Percentiles rank a stretch among this genome's conserved stretches.
These are phyloP conservation scores for Xerocomus brunneocitrinus DNA, from an alignment of 768 basidiomycete genomes.

Conservation along the genomic window DNA sequence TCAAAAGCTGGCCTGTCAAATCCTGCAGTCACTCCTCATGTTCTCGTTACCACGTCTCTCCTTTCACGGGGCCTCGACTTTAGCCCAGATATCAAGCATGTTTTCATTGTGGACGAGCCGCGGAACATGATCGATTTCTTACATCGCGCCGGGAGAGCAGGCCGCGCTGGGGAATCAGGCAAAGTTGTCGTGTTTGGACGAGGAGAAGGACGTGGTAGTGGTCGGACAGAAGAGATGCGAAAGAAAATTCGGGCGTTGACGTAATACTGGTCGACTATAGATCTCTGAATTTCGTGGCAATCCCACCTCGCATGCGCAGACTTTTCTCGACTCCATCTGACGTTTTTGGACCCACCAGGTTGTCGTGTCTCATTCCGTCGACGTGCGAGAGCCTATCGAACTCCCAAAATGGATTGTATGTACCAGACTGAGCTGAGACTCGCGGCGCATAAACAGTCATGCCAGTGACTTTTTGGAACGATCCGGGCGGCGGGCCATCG, in stretches of 20 bases:
- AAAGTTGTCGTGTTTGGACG: slow-evolving; percentile 78
- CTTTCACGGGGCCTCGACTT: slow-evolving; percentile 91
- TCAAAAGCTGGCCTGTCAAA: slow-evolving; percentile 15
- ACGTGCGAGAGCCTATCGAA: no score
- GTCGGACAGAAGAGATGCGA: slow-evolving; percentile 46
- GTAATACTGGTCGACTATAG: slow-evolving; percentile 7
- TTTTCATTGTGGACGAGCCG: slow-evolving; percentile 86
- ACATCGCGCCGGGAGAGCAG: slow-evolving; percentile 84
- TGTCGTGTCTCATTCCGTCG: no score
- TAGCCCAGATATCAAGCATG: slow-evolving; percentile 66
- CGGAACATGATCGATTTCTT: slow-evolving; percentile 89
- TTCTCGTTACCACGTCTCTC: slow-evolving; percentile 86
- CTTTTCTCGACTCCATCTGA: no score
- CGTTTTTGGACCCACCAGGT: no score
- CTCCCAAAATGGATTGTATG: no score
- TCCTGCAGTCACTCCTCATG: slow-evolving; percentile 44
- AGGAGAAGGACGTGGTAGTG: slow-evolving; percentile 58
- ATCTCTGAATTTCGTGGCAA: no score
- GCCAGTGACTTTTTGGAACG: no score
- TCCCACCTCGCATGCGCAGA: no score
- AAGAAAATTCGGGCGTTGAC: slow-evolving; percentile 41
- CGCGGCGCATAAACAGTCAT: no score
- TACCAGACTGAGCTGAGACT: no score
- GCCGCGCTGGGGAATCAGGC: slow-evolving; percentile 65
- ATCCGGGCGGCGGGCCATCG: no score